Evolutionary conservation across 306 rosid genomes (phyloP), one percentile per base, ranked within the genome.

Genomic region (Citrullus colocynthis): DNA sequence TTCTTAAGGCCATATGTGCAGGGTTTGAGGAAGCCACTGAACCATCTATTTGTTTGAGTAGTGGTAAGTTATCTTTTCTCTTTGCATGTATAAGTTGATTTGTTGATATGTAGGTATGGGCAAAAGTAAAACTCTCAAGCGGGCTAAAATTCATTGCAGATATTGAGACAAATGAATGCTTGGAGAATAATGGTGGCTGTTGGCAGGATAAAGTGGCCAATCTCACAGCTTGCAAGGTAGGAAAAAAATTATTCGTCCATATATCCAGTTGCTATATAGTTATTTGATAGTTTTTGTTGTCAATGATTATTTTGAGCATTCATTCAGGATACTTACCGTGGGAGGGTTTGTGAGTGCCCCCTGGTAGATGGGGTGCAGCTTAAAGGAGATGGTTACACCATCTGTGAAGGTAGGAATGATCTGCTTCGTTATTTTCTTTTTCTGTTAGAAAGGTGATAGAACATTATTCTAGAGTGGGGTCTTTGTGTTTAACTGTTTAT

Each of bases 1-100:
- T 95, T 88, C 62, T 92, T 83, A 95, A 85, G 88, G 99, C 98
- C 78, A 92, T 95, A 79, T 95, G 99, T 89, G 78, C 99, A 83
- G 99, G 99, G 77, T 95, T 95, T 82, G 90, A 95, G 85, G 99
- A 95, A 88, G 92, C 99, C 62, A 95, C 99, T 34, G 99, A 95
- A 82, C 99, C 99, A 77, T 85, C 93, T 80, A 96, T 92, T 84
- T 95, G 99, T 84, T 91, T 95, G 92, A 95, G 99, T 86, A 83
- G 81, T 60, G 99, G 99, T 94, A 88, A 60, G 82, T 85, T 48
- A 63, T 9, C 74, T 66, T 81, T 74, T 72, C 63, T 65, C 54
- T 39, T 49, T 63, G 36, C 74, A 73, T 28, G 39, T 36, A 41
- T 41, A 21, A 76, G 56, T 81, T 80, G 10, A 82, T 57, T 59